Conservation (phyloP, 768 basidiomycete genomes). For the Dendrothele bispora region DNA sequence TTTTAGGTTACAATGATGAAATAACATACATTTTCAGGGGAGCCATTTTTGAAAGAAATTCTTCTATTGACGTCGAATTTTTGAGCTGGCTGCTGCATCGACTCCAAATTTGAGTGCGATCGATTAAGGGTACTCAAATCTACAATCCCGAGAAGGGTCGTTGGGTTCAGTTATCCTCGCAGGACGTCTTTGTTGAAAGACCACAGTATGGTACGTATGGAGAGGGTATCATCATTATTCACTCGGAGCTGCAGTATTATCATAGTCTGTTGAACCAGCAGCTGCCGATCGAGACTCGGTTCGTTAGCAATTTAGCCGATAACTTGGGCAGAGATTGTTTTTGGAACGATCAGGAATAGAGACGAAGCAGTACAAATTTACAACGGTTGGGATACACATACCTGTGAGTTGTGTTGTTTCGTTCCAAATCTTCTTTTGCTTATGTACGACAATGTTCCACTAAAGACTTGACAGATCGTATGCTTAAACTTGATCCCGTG, state of each 20-base stretch:
- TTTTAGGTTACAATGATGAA: too few species aligned
- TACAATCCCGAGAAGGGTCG: conserved; percentile 98
- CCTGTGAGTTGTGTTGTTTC: conserved; percentile 50
- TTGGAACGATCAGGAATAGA: conserved; percentile 90
- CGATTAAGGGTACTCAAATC: conserved; percentile 99
- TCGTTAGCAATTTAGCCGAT: conserved; percentile 89
- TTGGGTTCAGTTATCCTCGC: conserved; percentile 93
- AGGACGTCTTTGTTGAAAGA: conserved; percentile 94
- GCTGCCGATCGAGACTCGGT: conserved; percentile 95
- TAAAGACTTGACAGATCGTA: conserved; percentile 83
- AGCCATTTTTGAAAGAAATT: too few species aligned
- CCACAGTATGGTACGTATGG: conserved; percentile 97
- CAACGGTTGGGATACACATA: conserved; percentile 97
- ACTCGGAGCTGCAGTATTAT: conserved; percentile 96
- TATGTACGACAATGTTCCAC: too few species aligned
- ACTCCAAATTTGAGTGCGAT: too few species aligned
- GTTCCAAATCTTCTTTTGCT: conserved; percentile 6
- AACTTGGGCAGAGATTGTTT: conserved; percentile 96
- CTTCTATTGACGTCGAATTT: too few species aligned
- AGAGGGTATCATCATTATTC: conserved; percentile 98
- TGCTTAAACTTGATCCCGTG: conserved; percentile 85
- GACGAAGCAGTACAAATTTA: conserved; percentile 97
- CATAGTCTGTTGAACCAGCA: conserved; percentile 94
- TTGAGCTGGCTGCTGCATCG: too few species aligned
- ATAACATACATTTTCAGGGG: too few species aligned